Conservation (phyloP, 345 rosid genomes). For the Arabis alpina region DNA sequence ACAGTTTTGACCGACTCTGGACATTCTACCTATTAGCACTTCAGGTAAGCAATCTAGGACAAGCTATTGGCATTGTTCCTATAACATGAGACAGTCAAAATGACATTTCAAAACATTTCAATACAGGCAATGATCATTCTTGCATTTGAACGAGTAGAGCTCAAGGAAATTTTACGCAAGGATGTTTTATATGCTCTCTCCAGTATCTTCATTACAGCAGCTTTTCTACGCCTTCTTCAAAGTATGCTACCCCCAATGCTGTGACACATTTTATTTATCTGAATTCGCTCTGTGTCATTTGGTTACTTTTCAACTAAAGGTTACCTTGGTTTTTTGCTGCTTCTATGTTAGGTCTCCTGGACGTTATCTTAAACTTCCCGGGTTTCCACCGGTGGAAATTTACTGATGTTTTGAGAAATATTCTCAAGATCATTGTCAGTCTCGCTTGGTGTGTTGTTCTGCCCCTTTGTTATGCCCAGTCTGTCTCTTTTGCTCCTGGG, state of each 20-base stretch:
- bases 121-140: slow-evolving; percentile 82
- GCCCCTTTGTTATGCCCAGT: slow-evolving; percentile 71
- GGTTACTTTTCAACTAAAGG: slow-evolving; percentile 26
- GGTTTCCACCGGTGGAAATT: slow-evolving; percentile 94
- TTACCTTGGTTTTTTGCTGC: slow-evolving; percentile 30
- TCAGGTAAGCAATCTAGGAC: slow-evolving; percentile 59
- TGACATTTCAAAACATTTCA: slow-evolving; percentile 29
- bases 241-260: slow-evolving; percentile 52
- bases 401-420: slow-evolving; percentile 70
- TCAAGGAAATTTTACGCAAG: slow-evolving; percentile 59
- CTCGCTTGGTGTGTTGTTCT: slow-evolving; percentile 78
- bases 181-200: slow-evolving; percentile 75
- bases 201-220: slow-evolving; percentile 94
- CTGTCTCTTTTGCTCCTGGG: slow-evolving; percentile 54
- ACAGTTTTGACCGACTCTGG: slow-evolving; percentile 95
- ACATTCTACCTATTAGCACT: slow-evolving; percentile 85
- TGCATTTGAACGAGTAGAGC: slow-evolving; percentile 71
- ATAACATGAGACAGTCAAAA: slow-evolving; percentile 12
- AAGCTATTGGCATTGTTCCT: slow-evolving; percentile 6
- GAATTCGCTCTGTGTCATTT: slow-evolving; percentile 26
- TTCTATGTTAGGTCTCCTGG: slow-evolving; percentile 71
- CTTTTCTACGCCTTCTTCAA: slow-evolving; percentile 84
- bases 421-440: slow-evolving; percentile 75
- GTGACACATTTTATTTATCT: not conserved
- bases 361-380: slow-evolving; percentile 87